Conservation (phyloP, 768 basidiomycete species). For the Amanita subjunquillea region DNA sequence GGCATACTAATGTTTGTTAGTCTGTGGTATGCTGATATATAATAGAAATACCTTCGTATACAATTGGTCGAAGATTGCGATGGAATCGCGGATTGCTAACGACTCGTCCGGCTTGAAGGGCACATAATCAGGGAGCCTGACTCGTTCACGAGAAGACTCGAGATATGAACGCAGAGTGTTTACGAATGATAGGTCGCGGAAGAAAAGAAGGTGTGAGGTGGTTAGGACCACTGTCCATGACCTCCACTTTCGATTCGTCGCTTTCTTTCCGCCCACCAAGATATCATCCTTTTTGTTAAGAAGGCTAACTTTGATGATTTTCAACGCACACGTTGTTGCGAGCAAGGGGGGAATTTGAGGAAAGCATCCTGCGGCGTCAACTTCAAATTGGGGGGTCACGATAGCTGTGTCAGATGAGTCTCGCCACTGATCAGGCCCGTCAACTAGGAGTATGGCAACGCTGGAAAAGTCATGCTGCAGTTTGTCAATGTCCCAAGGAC, state of each 20-base stretch:
- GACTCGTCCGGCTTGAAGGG: constrained; percentile 78
- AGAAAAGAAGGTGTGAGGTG: constrained; percentile 84
- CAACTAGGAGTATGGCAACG: constrained; percentile 49
- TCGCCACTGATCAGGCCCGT: constrained; percentile 17
- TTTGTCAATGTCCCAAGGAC: constrained; percentile 58
- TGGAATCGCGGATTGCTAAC: constrained; percentile 61
- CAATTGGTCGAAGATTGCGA: constrained; percentile 73
- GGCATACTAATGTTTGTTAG: constrained; percentile 34
- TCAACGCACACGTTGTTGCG: constrained; percentile 30
- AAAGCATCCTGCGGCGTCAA: constrained; percentile 11
- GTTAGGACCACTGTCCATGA: constrained; percentile 79
- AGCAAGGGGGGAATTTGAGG: constrained; percentile 1
- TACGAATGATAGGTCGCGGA: constrained; percentile 62
- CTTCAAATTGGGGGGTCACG: constrained; percentile 26
- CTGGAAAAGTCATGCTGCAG: constrained; percentile 55
- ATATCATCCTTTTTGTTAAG: constrained; percentile 78
- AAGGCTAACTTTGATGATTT: constrained; percentile 71
- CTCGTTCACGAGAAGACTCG: constrained; percentile 20
- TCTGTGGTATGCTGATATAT: neutral
- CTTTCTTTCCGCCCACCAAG: constrained; percentile 66
- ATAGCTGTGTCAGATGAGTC: constrained; percentile 22
- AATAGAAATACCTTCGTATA: constrained; percentile 54
- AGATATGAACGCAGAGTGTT: constrained; percentile 33
- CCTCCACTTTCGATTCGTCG: constrained; percentile 79
- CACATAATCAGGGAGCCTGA: constrained; percentile 26